phyloP scores from a whole-genome alignment of 2,329 filamentous ascomycete species.

The Sphaerulina musiva region DNA sequence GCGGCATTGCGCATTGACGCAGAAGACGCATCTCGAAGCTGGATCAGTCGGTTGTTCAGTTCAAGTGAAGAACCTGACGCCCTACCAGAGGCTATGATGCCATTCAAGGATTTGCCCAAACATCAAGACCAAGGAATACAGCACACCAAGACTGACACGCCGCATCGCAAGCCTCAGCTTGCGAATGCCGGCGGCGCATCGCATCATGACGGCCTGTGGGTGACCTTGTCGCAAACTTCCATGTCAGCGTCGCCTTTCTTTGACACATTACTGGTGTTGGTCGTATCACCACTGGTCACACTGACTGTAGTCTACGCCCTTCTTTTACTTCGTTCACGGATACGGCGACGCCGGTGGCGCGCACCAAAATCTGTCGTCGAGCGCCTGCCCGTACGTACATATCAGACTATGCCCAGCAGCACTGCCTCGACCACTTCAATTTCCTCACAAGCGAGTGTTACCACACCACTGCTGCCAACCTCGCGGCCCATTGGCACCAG shows the following conservation, averaged over 20 bases:
- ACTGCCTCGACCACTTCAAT: slow-evolving; percentile 38
- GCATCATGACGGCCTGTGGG: slow-evolving; percentile 74
- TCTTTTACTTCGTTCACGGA: slow-evolving; percentile 77
- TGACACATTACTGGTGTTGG: slow-evolving; percentile 91
- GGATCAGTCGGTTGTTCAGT: slow-evolving; percentile 26
- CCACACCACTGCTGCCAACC: slow-evolving; percentile 68
- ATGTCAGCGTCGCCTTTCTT: slow-evolving; percentile 87
- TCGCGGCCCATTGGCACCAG: slow-evolving; percentile 27
- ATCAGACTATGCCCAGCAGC: slow-evolving; percentile 71
- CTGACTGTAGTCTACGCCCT: slow-evolving; percentile 88
- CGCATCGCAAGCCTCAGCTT: slow-evolving; percentile 14
- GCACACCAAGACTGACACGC: slow-evolving; percentile 5
- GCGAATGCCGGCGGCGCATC: slow-evolving; percentile 7
- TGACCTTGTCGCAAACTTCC: slow-evolving; percentile 88
- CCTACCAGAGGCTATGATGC: background rate
- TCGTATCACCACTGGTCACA: slow-evolving; percentile 87
- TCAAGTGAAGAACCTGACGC: slow-evolving; percentile 11
- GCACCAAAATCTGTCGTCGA: slow-evolving; percentile 97
- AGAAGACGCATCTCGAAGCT: slow-evolving; percentile 20
- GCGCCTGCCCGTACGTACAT: slow-evolving; percentile 87
- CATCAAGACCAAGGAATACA: slow-evolving; percentile 9
- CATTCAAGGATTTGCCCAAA: slow-evolving; percentile 6
- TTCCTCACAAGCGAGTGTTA: slow-evolving; percentile 39
- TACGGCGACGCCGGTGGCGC: slow-evolving; percentile 83
- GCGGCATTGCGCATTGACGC: slow-evolving; percentile 16